Evolutionary conservation across 164 flowering plant genomes (phyloP), one percentile per base, ranked within the genome.

Genomic region (Umbellularia californica): DNA sequence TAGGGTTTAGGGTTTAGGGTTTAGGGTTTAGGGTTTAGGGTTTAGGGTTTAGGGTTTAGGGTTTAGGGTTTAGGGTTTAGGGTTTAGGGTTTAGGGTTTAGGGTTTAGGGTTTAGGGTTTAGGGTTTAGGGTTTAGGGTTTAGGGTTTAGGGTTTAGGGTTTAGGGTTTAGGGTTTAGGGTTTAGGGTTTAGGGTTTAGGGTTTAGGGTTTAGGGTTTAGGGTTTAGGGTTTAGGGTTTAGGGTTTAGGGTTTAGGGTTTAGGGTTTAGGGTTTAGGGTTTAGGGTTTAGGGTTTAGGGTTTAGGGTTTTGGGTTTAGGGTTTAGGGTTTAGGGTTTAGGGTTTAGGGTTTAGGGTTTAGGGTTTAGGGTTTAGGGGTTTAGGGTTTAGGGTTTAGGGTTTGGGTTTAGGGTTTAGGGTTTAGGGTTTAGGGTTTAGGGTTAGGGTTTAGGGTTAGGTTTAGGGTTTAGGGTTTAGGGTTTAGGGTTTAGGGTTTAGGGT

Each of bases 381-480:
- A 72, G 74, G 74, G 74, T 72, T 72, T 72, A 72, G 74, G 74
- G 74, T 72, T 72, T 63, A 25, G 76, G 76, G 41, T 74, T 66
- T 65, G 76, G 76, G 76, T 74, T 74, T 74, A 74, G 76, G 76
- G 76, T 74, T 74, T 74, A 74, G 76, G 76, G 76, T 74, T 74
- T 74, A 74, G 76, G 76, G 76, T 74, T 74, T 74, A 74, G 76
- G 76, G 76, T 50, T 74, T 74, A 65, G 70, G 76, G 76, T 65
- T 74, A 50, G 75, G 75, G 69, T 73, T 74, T 47, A 27, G 76
- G 76, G 70, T 74, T 74, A 15, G 58, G 11, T 52, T 52, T 10
- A 15, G 58, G 76, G 65, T 73, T 73, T 63, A 70, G 76, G 76
- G 65, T 74, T 74, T 65, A 70, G 76, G 76, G 65, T 74, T 74